Conservation (phyloP, 108 stramenopile species). For the Cyclotella baltica region DNA sequence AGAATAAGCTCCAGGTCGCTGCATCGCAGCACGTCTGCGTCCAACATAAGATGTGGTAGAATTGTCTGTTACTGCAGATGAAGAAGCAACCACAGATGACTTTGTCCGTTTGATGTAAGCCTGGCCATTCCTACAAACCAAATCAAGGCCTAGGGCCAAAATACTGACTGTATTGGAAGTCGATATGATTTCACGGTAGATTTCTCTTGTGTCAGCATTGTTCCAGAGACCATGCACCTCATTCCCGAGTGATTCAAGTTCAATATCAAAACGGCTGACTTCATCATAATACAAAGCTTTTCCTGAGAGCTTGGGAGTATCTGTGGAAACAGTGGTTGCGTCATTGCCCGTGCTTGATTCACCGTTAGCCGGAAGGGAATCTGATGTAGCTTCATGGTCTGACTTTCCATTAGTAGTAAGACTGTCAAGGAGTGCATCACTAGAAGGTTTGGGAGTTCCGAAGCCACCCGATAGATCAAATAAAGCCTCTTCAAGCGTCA, state of each 20-base stretch:
- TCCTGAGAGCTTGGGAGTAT: constrained; percentile 34
- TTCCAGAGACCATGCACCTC: constrained; percentile 80
- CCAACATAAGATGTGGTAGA: constrained; percentile 21
- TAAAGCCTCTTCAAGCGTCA: constrained; percentile 84
- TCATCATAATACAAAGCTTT: constrained; percentile 69
- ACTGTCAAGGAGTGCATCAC: neutral
- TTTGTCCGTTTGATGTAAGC: constrained; percentile 62
- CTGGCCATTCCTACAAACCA: constrained; percentile 76
- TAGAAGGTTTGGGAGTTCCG: neutral
- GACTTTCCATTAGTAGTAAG: neutral
- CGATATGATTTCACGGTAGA: constrained; percentile 80
- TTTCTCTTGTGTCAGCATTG: constrained; percentile 64
- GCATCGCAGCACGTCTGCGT: constrained; percentile 49
- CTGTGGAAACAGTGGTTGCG: neutral
- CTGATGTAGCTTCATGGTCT: neutral
- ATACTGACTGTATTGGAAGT: constrained; percentile 69
- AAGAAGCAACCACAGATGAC: constrained; percentile 42
- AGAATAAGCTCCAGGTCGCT: constrained; percentile 48
- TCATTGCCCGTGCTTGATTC: neutral
- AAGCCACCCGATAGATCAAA: constrained; percentile 75
- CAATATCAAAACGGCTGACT: constrained; percentile 72
- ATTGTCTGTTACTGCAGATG: constrained; percentile 9
- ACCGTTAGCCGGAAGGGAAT: neutral
- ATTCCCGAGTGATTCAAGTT: constrained; percentile 81
- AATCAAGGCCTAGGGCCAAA: constrained; percentile 76